Evolutionary conservation across 148 eudicot genomes (phyloP).

Genomic region (Pouteria glomerata): DNA sequence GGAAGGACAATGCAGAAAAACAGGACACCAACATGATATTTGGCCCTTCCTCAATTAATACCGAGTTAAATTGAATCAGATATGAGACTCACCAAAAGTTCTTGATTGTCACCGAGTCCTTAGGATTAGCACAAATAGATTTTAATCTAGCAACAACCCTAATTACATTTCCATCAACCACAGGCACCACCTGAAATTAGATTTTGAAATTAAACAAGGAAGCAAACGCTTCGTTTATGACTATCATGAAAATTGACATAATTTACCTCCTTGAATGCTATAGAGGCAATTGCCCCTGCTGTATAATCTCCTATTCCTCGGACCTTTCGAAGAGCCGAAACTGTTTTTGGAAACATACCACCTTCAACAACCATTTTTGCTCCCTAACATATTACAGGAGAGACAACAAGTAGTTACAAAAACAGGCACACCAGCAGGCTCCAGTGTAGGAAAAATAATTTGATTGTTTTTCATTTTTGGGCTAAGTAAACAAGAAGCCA

Average conservation of each 20-base stretch:
- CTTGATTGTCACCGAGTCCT: constrained; percentile 55
- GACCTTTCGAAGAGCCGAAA: constrained; percentile 48
- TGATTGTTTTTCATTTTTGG: no score
- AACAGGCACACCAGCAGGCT: not conserved
- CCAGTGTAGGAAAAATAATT: not conserved
- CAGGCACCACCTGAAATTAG: constrained; percentile 68
- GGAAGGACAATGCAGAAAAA: no score
- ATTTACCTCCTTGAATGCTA: constrained; percentile 75
- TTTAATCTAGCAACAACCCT: constrained; percentile 82
- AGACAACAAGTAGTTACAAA: constrained; percentile 10
- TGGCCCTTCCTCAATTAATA: not conserved
- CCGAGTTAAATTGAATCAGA: not conserved
- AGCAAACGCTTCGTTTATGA: not conserved
- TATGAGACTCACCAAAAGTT: constrained; percentile 56
- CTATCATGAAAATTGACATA: not conserved
- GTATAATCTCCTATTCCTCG: constrained; percentile 94
- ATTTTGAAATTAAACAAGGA: constrained; percentile 6
- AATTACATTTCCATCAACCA: constrained; percentile 94
- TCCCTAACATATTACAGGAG: constrained; percentile 39
- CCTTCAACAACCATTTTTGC: constrained; percentile 75
- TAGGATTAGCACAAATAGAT: constrained; percentile 86
- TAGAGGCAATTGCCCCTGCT: constrained; percentile 94
- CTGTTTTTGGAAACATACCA: constrained; percentile 67
- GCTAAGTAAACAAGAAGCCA: no score
- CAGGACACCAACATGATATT: not conserved